phyloP scores from a whole-genome alignment of 73 alveolate genomes.

The Paramecium bursaria region DNA sequence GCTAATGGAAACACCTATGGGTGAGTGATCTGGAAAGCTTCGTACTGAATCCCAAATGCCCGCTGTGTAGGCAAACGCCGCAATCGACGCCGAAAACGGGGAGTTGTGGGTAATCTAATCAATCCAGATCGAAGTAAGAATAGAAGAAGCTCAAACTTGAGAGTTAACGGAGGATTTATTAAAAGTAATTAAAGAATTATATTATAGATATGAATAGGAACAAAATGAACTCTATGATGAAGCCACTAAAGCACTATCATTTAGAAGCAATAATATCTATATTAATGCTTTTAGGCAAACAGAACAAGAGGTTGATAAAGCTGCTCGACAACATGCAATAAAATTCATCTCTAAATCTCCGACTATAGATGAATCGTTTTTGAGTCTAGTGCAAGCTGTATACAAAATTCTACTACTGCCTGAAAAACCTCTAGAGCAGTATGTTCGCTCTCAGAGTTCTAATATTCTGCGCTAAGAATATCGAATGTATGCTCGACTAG shows the following conservation, averaged over 20 bases:
- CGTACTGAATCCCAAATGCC: constrained; percentile 12
- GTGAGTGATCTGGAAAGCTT: constrained; percentile 11
- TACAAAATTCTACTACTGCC: constrained; percentile 55
- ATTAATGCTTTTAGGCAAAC: constrained; percentile 56
- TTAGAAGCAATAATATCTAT: background rate
- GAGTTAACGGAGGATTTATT: background rate
- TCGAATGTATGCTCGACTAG: constrained; percentile 9
- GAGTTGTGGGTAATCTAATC: no score
- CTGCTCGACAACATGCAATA: constrained; percentile 35
- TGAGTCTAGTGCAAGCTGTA: background rate
- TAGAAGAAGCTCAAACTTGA: constrained; percentile 6
- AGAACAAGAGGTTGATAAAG: constrained; percentile 57
- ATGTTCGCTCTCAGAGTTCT: background rate
- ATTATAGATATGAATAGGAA: constrained; percentile 14
- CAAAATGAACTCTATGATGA: constrained; percentile 18
- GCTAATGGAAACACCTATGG: constrained; percentile 30
- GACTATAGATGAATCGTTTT: no score
- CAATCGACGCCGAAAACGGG: constrained; percentile 5
- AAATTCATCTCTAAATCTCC: no score
- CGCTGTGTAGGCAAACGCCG: background rate
- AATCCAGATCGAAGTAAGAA: constrained; percentile 13
- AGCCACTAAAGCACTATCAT: constrained; percentile 19
- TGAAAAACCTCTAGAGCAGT: constrained; percentile 23
- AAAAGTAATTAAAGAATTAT: background rate
- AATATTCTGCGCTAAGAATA: constrained; percentile 14